These are phyloP conservation scores for Penicillium argentinense DNA, from an alignment of 495 filamentous ascomycete species.

Conservation along the genomic window DNA sequence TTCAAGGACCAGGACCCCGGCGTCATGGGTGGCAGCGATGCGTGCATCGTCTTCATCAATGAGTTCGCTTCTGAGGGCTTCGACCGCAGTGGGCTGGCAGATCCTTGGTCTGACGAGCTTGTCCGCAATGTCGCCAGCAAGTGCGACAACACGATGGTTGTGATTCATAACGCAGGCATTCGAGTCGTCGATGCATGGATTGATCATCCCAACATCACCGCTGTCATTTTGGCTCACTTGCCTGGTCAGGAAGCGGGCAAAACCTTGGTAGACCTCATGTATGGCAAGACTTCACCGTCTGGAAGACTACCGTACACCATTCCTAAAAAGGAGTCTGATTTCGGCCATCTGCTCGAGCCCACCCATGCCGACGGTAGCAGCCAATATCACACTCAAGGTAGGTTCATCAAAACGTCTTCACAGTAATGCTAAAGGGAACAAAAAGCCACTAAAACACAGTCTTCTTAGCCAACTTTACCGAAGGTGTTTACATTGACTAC, in stretches of 20 bases:
- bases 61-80: no score
- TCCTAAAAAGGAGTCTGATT: no score
- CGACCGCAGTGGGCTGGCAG: no score
- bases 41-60: no score
- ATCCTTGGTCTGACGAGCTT: no score
- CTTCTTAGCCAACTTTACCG: slow-evolving; percentile 80
- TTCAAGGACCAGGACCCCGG: no score
- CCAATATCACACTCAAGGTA: no score
- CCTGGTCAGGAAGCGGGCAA: slow-evolving; percentile 93
- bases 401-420: no score
- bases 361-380: slow-evolving; percentile 70
- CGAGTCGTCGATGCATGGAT: slow-evolving; percentile 77
- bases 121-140: slow-evolving; percentile 67
- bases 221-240: slow-evolving; percentile 91
- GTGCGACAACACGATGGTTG: slow-evolving; percentile 89
- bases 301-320: slow-evolving; percentile 70
- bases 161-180: slow-evolving; percentile 85
- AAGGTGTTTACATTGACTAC: slow-evolving; percentile 94
- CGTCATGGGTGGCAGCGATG: no score
- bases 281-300: slow-evolving; percentile 71
- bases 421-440: no score
- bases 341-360: no score
- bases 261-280: slow-evolving; percentile 89
- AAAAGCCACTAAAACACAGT: no score
- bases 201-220: slow-evolving; percentile 86